Evolutionary conservation across 768 basidiomycete species (phyloP).

Genomic region (Mycena vulgaris): DNA sequence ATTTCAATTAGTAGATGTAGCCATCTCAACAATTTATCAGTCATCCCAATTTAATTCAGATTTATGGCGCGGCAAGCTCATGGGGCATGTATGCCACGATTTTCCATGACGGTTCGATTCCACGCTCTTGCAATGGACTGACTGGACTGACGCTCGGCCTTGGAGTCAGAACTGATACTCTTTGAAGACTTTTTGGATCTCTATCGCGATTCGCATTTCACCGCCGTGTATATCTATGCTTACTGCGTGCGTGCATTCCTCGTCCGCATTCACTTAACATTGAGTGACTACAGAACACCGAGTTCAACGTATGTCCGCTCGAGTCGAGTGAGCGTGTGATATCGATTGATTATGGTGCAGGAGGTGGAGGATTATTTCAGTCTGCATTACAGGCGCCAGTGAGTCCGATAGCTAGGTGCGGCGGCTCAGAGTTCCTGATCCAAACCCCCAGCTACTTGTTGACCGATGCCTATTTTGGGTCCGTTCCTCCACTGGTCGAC

Average conservation of each 20-base stretch:
- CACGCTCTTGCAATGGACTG: neutral
- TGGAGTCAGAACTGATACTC: conserved; percentile 9
- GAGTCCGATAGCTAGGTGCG: neutral
- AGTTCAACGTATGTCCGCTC: neutral
- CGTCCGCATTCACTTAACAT: no score
- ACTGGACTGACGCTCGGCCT: neutral
- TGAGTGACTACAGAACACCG: neutral
- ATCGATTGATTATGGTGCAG: neutral
- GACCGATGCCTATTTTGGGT: neutral
- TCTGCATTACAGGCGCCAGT: neutral
- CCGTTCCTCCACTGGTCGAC: neutral
- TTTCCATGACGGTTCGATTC: conserved; percentile 8
- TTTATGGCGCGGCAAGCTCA: neutral
- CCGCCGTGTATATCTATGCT: neutral
- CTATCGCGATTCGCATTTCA: neutral
- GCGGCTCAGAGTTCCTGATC: neutral
- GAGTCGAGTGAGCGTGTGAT: no score
- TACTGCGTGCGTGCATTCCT: neutral
- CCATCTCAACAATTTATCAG: no score
- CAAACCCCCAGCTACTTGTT: accelerated
- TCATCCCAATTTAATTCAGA: conserved; percentile 12
- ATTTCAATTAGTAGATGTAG: no score
- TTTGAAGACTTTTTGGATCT: neutral
- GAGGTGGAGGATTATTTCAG: neutral
- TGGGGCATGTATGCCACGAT: neutral